These are phyloP conservation scores for Beauveria scarabaeidicola DNA, from an alignment of 2,329 filamentous ascomycete species.

Conservation along the genomic window DNA sequence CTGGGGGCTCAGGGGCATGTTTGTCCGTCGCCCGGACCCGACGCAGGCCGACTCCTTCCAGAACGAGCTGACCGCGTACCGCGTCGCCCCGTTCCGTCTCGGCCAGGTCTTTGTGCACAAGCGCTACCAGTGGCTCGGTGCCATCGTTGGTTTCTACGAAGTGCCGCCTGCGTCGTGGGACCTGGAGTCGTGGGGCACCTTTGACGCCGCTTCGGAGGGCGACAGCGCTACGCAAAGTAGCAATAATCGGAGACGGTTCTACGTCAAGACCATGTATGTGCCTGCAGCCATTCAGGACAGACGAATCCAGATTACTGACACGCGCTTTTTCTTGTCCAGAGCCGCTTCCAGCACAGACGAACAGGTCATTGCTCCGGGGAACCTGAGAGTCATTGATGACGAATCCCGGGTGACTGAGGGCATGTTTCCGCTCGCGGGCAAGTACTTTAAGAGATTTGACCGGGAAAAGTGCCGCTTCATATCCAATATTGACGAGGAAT, in stretches of 20 bases:
- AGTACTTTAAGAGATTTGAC: slow-evolving; percentile 86
- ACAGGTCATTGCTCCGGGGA: slow-evolving; percentile 54
- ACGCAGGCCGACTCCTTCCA: slow-evolving; percentile 29
- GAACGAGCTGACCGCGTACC: slow-evolving; percentile 17
- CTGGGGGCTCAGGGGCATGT: slow-evolving; percentile 14
- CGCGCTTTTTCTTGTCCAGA: slow-evolving; percentile 16
- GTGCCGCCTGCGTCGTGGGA: not conserved
- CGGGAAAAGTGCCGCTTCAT: slow-evolving; percentile 57
- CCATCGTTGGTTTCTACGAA: slow-evolving; percentile 64
- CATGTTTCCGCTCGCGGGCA: slow-evolving; percentile 65
- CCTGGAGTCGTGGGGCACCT: not conserved
- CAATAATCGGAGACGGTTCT: slow-evolving; percentile 60
- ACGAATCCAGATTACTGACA: not conserved
- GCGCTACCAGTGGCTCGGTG: slow-evolving; percentile 68
- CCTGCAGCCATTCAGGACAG: not conserved
- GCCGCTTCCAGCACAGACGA: slow-evolving; percentile 22
- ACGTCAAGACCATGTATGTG: slow-evolving; percentile 72
- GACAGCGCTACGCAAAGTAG: not conserved
- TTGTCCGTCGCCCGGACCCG: slow-evolving; percentile 29
- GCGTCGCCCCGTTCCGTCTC: slow-evolving; percentile 47
- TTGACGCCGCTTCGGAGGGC: not conserved
- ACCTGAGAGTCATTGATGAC: slow-evolving; percentile 56
- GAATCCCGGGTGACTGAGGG: slow-evolving; percentile 39
- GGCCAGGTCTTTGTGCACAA: slow-evolving; percentile 81
- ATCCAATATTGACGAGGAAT: slow-evolving; percentile 72